Conservation (phyloP, 2,329 filamentous ascomycete genomes). For the Tolypocladium paradoxum region DNA sequence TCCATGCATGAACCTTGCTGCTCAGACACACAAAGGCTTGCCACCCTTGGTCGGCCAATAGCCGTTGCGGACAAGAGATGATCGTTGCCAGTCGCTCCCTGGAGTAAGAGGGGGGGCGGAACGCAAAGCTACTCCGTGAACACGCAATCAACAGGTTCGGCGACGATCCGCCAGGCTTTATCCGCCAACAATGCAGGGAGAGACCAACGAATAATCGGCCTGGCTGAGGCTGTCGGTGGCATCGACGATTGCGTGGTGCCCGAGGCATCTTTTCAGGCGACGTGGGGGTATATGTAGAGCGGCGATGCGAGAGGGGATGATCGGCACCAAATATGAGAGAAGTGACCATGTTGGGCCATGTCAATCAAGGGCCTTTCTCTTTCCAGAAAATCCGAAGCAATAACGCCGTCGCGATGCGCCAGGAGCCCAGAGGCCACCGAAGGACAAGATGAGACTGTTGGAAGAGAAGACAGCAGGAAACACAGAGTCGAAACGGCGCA, state of each 20-base stretch:
- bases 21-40: background rate
- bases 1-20: background rate
- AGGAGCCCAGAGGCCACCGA: background rate
- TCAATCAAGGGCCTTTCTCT: background rate
- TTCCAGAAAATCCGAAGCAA: constrained; percentile 1
- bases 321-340: background rate
- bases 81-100: background rate
- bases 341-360: background rate
- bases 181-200: too few relatives aligned
- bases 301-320: background rate
- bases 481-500: background rate
- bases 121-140: background rate
- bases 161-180: background rate
- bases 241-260: background rate
- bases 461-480: background rate
- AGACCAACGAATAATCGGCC: background rate
- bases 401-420: constrained; percentile 6
- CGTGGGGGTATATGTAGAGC: background rate
- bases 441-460: background rate
- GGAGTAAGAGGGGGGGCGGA: background rate
- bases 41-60: background rate
- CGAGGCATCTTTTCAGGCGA: background rate
- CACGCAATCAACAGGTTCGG: background rate
- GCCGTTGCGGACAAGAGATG: background rate
- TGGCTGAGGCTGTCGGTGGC: background rate